These are phyloP conservation scores for Hordeum pubiflorum DNA, from an alignment of 202 grass and related monocot species.

Conservation along the genomic window DNA sequence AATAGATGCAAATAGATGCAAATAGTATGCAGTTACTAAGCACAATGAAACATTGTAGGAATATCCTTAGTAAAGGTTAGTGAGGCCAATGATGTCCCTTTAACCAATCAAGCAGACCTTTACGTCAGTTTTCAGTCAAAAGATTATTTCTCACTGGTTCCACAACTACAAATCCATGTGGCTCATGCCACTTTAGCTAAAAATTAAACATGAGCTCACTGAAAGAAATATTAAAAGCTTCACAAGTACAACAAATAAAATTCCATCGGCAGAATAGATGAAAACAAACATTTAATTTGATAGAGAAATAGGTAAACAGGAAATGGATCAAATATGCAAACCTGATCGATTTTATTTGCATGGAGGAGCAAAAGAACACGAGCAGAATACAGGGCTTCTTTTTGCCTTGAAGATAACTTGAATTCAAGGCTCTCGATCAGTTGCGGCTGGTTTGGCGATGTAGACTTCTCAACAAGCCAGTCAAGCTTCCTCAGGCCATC, in stretches of 20 bases:
- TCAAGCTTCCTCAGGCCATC: constrained; percentile 79
- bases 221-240: no score
- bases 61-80: no score
- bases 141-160: no score
- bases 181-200: no score
- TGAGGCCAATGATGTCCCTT: no score
- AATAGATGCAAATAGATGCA: no score
- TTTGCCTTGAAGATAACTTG: constrained; percentile 59
- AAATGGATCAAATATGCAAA: constrained; percentile 18
- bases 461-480: constrained; percentile 58
- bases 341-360: constrained; percentile 78
- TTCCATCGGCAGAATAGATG: neutral
- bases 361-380: constrained; percentile 83
- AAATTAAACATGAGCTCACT: no score
- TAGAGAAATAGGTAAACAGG: neutral
- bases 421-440: constrained; percentile 68
- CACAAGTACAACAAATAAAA: neutral
- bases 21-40: no score
- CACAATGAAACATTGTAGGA: no score
- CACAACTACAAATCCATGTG: no score
- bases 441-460: constrained; percentile 53
- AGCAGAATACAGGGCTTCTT: constrained; percentile 75
- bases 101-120: no score
- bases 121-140: no score
- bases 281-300: neutral